Base-by-base conservation (phyloP, 345 rosid species). In the Eucalyptus pauciflora region DNA sequence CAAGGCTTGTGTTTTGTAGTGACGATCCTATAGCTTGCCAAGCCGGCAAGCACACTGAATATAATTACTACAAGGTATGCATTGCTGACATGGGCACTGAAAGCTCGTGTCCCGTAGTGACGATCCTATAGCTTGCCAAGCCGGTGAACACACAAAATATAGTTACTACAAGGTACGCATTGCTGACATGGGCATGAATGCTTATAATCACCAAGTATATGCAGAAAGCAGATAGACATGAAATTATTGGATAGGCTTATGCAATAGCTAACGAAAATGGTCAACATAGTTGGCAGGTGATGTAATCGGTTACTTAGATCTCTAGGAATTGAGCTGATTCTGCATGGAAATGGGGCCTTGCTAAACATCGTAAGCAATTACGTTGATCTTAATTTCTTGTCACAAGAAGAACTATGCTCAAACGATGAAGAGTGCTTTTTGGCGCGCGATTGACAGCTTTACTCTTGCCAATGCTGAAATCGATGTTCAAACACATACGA, bases 41-140 rank as follows among this genome's bases (percentile, higher is more conserved):
- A 87, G 67, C 90, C 25, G 91, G 91, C 31, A 89, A 83, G 24
- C 90, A 89, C 86, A 90, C 91, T 43, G 91, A 92, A 86, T 94
- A 94, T 94, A 89, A 93, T 89, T 91, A 94, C 88, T 92, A 93
- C 86, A 92, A 89, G 94, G 95, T 92, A 89, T 71, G 89, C 46
- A 46, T 14, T 33, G 31, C n/a, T 5, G 18, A 46, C 41, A 9
- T 49, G 86, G 64, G 69, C 25, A 80, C 58, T 10, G 16, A 41
- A 41, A 41, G 91, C 91, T 94, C 48, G 92, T 93, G 17, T 94
- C 87, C 86, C 93, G 91, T 37, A 94, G 94, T 81, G 93, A 94
- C 83, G 92, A 89, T 41, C 94, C 95, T 51, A 88, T 94, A 52
- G 91, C 95, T 6, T 92, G 93, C 88, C 93, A 92, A 87, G 67